phyloP scores from a whole-genome alignment of 768 basidiomycete genomes.

The Leccinum subtestaceum region DNA sequence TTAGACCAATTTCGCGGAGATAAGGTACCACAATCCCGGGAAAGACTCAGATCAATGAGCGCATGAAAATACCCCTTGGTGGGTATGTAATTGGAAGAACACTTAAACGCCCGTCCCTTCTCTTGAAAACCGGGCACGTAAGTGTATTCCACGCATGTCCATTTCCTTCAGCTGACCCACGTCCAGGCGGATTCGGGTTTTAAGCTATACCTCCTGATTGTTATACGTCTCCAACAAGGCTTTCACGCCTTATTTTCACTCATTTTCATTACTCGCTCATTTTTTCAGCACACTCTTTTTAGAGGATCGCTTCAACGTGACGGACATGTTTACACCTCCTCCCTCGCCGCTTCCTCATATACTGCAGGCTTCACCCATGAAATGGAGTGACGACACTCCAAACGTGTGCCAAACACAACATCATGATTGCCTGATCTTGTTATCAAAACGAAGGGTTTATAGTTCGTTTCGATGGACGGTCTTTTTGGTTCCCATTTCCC shows the following conservation, averaged over 20 bases:
- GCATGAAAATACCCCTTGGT: not conserved
- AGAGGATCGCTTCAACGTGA: not conserved
- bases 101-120: not conserved
- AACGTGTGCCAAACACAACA: conserved; percentile 4
- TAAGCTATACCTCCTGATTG: not conserved
- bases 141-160: not conserved
- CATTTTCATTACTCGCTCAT: conserved; percentile 21
- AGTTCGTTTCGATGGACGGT: conserved; percentile 45
- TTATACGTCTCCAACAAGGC: conserved; percentile 3
- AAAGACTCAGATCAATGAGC: not conserved
- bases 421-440: not conserved
- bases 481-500: conserved; percentile 52
- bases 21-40: conserved; percentile 7
- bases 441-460: conserved; percentile 39
- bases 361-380: conserved; percentile 6
- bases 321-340: conserved; percentile 41
- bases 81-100: not conserved
- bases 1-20: conserved; percentile 26
- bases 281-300: conserved; percentile 32
- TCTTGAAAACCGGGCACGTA: conserved; percentile 11
- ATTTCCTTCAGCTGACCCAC: conserved; percentile 9
- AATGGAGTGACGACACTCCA: not conserved
- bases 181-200: conserved; percentile 1
- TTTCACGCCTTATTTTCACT: conserved; percentile 14
- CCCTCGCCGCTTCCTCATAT: conserved; percentile 38